Percentiles rank a stretch among this genome's conserved stretches.
Conservation (phyloP, 2,329 filamentous ascomycete genomes). For the Neopestalotiopsis rosae region DNA sequence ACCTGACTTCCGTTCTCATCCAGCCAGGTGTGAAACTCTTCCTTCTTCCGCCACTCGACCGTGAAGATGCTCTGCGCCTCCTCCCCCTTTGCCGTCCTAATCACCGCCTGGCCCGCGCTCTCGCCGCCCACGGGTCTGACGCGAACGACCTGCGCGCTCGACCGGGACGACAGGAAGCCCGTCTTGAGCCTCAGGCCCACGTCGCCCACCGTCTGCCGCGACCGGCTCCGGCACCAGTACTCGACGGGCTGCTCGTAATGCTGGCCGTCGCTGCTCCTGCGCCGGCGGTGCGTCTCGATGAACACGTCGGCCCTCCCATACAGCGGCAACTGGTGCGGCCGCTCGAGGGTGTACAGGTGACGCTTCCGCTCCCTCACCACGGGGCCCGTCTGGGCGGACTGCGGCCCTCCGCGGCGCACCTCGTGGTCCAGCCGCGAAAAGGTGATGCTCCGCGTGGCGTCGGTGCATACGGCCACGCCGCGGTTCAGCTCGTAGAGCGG, state of each 20-base stretch:
- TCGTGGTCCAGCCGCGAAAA: slow-evolving; percentile 8
- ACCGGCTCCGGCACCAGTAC: slow-evolving; percentile 11
- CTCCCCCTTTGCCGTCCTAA: background rate
- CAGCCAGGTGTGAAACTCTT: background rate
- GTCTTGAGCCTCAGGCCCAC: background rate
- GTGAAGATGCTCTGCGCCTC: background rate
- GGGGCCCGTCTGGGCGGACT: background rate
- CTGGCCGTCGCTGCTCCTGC: background rate
- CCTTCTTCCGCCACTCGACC: background rate
- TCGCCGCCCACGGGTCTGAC: background rate
- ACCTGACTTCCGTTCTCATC: background rate
- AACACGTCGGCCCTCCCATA: background rate
- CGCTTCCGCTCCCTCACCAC: background rate
- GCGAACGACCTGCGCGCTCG: background rate
- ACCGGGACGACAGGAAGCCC: background rate
- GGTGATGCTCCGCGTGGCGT: slow-evolving; percentile 3
- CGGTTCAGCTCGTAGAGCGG: slow-evolving; percentile 13
- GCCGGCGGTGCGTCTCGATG: background rate
- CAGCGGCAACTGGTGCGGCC: background rate
- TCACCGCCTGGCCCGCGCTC: background rate
- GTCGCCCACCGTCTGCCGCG: background rate
- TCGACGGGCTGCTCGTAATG: background rate
- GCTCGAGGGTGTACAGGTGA: slow-evolving; percentile 12
- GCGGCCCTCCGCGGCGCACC: background rate
- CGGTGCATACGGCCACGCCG: background rate